Conservation (phyloP, 305 asterid species). For the Nicotiana rustica region DNA sequence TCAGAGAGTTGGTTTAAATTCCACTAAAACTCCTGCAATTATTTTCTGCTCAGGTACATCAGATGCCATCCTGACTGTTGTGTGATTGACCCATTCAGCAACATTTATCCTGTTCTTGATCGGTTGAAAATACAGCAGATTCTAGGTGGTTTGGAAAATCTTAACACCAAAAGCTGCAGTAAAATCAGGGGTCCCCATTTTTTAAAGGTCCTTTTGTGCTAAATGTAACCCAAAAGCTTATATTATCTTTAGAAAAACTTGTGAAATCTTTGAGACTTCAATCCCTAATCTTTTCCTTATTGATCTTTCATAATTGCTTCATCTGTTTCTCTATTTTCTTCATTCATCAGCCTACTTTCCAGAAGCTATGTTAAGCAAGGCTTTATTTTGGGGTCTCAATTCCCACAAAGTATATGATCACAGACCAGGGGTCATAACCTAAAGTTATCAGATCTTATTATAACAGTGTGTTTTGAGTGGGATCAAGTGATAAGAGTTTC, state of each 20-base stretch:
- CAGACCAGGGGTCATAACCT: neutral
- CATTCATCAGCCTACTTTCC: neutral
- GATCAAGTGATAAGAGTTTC: slow-evolving; percentile 18
- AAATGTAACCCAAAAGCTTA: slow-evolving; percentile 35
- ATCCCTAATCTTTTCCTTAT: slow-evolving; percentile 21
- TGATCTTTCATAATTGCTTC: slow-evolving; percentile 12
- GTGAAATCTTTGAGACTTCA: slow-evolving; percentile 27
- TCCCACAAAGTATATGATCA: slow-evolving; percentile 16
- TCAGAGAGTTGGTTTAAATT: slow-evolving; percentile 31
- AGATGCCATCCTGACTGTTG: slow-evolving; percentile 59
- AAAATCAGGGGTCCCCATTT: slow-evolving; percentile 88
- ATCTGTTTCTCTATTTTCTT: slow-evolving; percentile 4
- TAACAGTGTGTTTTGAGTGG: neutral
- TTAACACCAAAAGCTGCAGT: slow-evolving; percentile 54
- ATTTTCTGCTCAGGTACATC: slow-evolving; percentile 62
- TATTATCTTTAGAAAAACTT: neutral
- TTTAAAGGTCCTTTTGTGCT: slow-evolving; percentile 70
- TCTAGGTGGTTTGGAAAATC: slow-evolving; percentile 67
- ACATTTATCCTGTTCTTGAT: slow-evolving; percentile 80
- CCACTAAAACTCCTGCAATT: slow-evolving; percentile 22
- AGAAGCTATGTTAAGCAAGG: neutral
- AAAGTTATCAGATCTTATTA: too few species aligned
- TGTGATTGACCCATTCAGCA: slow-evolving; percentile 79
- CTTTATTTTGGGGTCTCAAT: slow-evolving; percentile 20
- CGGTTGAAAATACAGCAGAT: slow-evolving; percentile 88